phyloP scores from a whole-genome alignment of 495 filamentous ascomycete genomes.

The Cercophora newfieldiana region DNA sequence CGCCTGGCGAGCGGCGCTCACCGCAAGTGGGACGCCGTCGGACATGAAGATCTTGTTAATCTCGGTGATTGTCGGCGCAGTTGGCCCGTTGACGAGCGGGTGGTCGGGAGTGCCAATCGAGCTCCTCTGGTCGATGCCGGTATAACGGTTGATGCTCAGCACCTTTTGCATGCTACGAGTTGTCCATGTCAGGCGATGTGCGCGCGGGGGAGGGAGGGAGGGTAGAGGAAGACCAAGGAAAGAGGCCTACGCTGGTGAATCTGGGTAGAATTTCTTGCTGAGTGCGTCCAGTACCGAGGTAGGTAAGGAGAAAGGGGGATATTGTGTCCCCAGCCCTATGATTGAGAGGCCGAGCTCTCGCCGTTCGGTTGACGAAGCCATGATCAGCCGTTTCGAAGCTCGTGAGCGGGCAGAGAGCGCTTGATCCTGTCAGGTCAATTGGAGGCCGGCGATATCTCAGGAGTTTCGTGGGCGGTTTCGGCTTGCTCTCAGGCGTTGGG shows the following conservation, averaged over 20 bases:
- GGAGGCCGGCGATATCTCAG: not conserved
- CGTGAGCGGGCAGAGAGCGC: not conserved
- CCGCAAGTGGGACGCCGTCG: slow-evolving; percentile 59
- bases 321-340: slow-evolving; percentile 49
- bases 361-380: slow-evolving; percentile 25
- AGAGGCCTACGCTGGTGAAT: slow-evolving; percentile 48
- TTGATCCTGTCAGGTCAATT: slow-evolving; percentile 19
- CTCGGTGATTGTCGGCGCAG: slow-evolving; percentile 56
- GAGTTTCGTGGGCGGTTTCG: not conserved
- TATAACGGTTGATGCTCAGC: slow-evolving; percentile 61
- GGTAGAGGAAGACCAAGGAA: not conserved
- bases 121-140: slow-evolving; percentile 63
- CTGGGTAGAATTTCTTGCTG: slow-evolving; percentile 49
- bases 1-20: slow-evolving; percentile 59
- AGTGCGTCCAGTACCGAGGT: slow-evolving; percentile 41
- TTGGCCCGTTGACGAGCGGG: slow-evolving; percentile 53
- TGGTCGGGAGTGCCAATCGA: slow-evolving; percentile 59
- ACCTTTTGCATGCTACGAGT: slow-evolving; percentile 54
- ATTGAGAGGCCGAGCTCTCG: slow-evolving; percentile 52
- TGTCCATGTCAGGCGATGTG: not conserved
- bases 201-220: not conserved
- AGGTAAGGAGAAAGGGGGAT: slow-evolving; percentile 50
- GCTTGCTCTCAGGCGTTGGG: not conserved
- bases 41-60: slow-evolving; percentile 55
- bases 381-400: slow-evolving; percentile 10